Percentiles rank a stretch among this genome's conserved stretches.
phyloP scores from a whole-genome alignment of 1,284 basidiomycete species.

The Ganoderma leucocontextum region DNA sequence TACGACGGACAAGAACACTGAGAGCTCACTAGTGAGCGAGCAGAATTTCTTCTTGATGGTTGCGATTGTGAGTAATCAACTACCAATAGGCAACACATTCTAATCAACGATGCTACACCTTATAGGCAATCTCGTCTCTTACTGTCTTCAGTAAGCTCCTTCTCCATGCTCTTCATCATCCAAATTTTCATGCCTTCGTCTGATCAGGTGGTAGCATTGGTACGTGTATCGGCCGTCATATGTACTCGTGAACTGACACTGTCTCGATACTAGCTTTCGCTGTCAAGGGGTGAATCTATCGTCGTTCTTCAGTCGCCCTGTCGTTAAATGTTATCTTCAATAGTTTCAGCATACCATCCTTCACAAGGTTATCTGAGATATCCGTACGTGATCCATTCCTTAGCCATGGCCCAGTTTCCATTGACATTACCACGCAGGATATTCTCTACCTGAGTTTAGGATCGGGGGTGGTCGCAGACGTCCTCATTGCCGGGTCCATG shows the following conservation, averaged over 20 bases:
- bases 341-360: slow-evolving; percentile 27
- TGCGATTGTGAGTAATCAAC: slow-evolving; percentile 22
- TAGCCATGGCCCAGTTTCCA: neutral
- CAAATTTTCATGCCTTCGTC: neutral
- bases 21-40: slow-evolving; percentile 24
- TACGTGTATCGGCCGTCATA: slow-evolving; percentile 2
- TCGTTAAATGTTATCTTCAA: neutral
- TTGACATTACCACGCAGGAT: slow-evolving; percentile 1
- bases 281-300: slow-evolving; percentile 25
- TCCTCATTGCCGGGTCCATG: slow-evolving; percentile 24
- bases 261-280: slow-evolving; percentile 22
- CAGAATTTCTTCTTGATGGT: slow-evolving; percentile 22
- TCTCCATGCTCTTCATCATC: too few relatives aligned
- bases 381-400: slow-evolving; percentile 14
- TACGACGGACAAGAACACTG: neutral
- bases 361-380: slow-evolving; percentile 18
- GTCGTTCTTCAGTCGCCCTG: neutral
- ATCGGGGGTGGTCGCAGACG: slow-evolving; percentile 21
- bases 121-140: slow-evolving; percentile 23
- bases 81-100: neutral
- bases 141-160: slow-evolving; percentile 30
- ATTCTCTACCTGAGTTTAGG: slow-evolving; percentile 25
- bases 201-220: slow-evolving; percentile 31
- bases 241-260: neutral
- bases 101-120: neutral